Evolutionary conservation across 163 green algal genomes (phyloP).

Genomic region (Chlamydomonas reinhardtii): DNA sequence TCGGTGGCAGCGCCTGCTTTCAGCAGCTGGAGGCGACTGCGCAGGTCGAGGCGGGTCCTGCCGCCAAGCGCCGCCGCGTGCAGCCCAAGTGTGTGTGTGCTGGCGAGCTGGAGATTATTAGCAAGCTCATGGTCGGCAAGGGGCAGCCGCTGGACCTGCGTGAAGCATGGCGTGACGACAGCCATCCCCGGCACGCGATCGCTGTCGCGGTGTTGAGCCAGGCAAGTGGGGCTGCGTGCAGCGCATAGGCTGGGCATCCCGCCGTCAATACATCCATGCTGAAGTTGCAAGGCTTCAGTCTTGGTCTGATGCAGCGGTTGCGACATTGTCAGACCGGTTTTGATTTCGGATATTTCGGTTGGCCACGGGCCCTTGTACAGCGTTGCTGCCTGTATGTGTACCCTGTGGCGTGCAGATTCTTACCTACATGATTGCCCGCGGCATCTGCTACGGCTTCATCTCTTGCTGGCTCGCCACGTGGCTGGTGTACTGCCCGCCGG

Average conservation of each 20-base stretch:
- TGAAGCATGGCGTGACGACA: background rate
- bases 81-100: background rate
- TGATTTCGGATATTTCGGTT: background rate
- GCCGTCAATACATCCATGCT: background rate
- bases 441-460: slow-evolving; percentile 3
- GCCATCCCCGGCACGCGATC: background rate
- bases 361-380: background rate
- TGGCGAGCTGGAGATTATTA: background rate
- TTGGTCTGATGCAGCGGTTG: background rate
- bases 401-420: background rate
- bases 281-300: background rate
- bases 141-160: background rate
- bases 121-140: background rate
- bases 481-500: slow-evolving; percentile 3
- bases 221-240: background rate
- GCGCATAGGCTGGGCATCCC: background rate
- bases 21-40: background rate
- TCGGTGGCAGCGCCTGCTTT: background rate
- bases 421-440: background rate
- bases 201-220: background rate
- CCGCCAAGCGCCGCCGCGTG: background rate
- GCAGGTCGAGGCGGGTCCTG: background rate
- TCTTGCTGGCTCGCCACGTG: slow-evolving; percentile 1
- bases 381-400: background rate
- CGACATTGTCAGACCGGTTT: background rate